Evolutionary conservation across 495 filamentous ascomycete species (phyloP), one percentile per base, ranked within the genome.

Genomic region (Gamarada debralockiae): DNA sequence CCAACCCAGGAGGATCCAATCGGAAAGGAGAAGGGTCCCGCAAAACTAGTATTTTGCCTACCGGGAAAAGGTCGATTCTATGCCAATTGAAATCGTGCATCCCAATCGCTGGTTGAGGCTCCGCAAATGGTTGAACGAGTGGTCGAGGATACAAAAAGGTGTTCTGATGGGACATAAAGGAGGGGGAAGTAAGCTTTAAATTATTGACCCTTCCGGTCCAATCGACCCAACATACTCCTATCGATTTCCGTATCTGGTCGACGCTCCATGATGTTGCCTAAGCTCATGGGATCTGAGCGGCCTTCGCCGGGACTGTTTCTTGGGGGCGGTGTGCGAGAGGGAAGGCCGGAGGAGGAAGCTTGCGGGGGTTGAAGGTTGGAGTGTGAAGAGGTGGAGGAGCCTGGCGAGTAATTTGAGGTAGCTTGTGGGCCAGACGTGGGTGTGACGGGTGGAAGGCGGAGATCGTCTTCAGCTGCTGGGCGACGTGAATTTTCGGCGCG

Each of bases 251-350:
- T 56, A 38, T 65, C 62, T 15, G 62, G 62, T 44, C 59, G 25
- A 14, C 56, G 58, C 48, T 62, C 62, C 62, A 65, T 65, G 14
- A 65, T 62, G 49, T 54, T 65, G 17, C 62, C 62, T 12, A 65
- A 33, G 20, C 44, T 53, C 62, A 65, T 65, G 0, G 62, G 62
- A 62, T 65, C 62, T 10, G 52, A 13, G 33, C 53, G 29, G 13
- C 42, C 15, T 14, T 55, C 57, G 24, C 55, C 55, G 15, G 61
- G 61, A 49, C 57, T 60, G 34, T 54, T 50, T 3, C 61, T 50
- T 20, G 61, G 61, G 8, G 61, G 61, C 17, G 61, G 57, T 17
- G 61, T 64, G 17, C 61, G 54, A 13, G 51, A 48, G 12, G 58
- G 57, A 1, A 60, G 27, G 22, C 48, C 43, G 38, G 48, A 27